Evolutionary conservation across 306 rosid genomes (phyloP), one percentile per base, ranked within the genome.

Genomic region (Argentina anserina): DNA sequence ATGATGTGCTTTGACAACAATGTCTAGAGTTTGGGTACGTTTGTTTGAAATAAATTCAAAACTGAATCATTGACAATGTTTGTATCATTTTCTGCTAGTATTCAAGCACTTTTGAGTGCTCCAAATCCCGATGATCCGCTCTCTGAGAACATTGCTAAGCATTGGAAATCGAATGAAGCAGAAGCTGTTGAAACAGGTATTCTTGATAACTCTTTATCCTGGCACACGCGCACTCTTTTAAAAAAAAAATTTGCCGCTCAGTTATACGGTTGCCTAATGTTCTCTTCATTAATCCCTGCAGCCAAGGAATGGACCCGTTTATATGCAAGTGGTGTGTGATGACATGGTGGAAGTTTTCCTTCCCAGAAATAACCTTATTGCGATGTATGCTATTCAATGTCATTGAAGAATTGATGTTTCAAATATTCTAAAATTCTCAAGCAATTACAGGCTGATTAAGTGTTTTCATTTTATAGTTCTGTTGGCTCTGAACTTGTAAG

Each of bases 61-160:
- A 72, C 56, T 42, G 67, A 71, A 56, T 58, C 5, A 41, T 59
- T 1, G 31, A 6, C 56, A 28, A 55, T 20, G 56, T 41, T 41
- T 49, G 49, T 21, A 41, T 41, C 28, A 3, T 40, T 61, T 80
- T 61, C 26, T 71, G 65, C 7, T 67, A 93, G 98, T 74, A 91
- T 93, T 81, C 98, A 93, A 84, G 98, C 98, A 10, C 98, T 93
- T 67, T 84, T 93, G 74, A 93, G 98, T 78, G 98, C 98, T 37
- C 98, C 98, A 13, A 93, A 93, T 74, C 98, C 98, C 0, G 98
- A 93, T 21, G 98, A 93, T 77, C 98, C 98, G 1, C 98, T 93
- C 26, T 93, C 98, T 11, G 98, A 93, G 84, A 93, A 93, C 84
- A 91, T 93, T 34, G 98, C 98, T 1, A 93, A 93, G 83, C 97